Conservation (phyloP, 768 basidiomycete genomes). For the Agrocybe praecox region DNA sequence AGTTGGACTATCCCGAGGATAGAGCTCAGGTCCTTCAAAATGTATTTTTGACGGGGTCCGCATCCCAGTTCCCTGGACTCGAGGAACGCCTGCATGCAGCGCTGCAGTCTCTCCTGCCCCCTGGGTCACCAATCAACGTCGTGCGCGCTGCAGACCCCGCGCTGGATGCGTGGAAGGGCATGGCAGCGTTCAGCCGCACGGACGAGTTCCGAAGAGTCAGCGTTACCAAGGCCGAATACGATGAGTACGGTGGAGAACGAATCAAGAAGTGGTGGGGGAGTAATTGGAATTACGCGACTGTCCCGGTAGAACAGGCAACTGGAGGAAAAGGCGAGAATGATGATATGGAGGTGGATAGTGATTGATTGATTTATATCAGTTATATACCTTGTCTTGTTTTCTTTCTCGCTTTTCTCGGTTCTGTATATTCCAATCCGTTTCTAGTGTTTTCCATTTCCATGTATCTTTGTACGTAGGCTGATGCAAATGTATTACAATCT, state of each 20-base stretch:
- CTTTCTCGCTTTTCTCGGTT: background rate
- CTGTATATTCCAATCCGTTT: background rate
- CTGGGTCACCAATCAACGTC: conserved; percentile 74
- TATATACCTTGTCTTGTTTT: background rate
- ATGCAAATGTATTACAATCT: conserved; percentile 20
- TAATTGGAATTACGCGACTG: conserved; percentile 67
- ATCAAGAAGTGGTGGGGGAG: conserved; percentile 92
- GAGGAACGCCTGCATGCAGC: conserved; percentile 65
- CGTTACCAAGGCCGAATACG: conserved; percentile 81
- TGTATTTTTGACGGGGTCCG: conserved; percentile 86
- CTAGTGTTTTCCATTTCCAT: background rate
- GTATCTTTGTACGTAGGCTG: background rate
- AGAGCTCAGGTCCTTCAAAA: conserved; percentile 51
- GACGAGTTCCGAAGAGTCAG: conserved; percentile 54
- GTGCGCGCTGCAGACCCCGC: conserved; percentile 63
- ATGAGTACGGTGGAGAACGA: conserved; percentile 88
- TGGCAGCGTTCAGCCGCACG: conserved; percentile 76
- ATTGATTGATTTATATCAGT: conserved; percentile 2
- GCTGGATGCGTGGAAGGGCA: conserved; percentile 89
- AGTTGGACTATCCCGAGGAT: conserved; percentile 51
- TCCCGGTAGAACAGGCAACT: background rate
- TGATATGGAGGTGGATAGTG: conserved; percentile 19
- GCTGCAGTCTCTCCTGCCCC: conserved; percentile 84
- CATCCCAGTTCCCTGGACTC: conserved; percentile 75
- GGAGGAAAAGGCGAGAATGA: background rate